Evolutionary conservation across 2,329 filamentous ascomycete genomes (phyloP), one percentile per base, ranked within the genome.

Genomic region (Exophiala calicioides): DNA sequence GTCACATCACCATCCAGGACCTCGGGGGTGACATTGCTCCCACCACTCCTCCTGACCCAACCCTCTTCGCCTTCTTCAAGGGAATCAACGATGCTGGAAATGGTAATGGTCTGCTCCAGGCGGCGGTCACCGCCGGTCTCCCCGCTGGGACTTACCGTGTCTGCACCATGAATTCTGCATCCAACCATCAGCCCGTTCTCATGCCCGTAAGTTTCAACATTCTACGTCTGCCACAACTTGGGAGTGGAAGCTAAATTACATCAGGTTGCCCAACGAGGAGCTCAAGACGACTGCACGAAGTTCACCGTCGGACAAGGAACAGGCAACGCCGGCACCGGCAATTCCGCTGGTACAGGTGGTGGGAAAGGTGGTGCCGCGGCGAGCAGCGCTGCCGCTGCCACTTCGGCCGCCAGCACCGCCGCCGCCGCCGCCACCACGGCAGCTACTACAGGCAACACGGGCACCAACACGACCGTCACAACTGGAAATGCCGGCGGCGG

Each of bases 211-310:
- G 56, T 55, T 5, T 39, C 23, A 12, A 3, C 8, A 6, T 34
- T 24, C 3, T 21, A 26, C 13, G n/a, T 18, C 13, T 18, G n/a
- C 16, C 5, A 3, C 19, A 7, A 13, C 7, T 30, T 27, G 24
- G n/a, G 31, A 33, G 8, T 15, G 6, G n/a, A 39, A 16, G 31
- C 47, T 53, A 40, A 50, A 32, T 15, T 9, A 16, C 10, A 9
- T 12, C 29, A 56, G 53, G 76, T 85, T 42, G 81, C 82, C 44
- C 81, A 84, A 68, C 78, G 82, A 64, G 82, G 82, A 65, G 72
- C 78, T 34, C 81, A 84, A 62, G 82, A 85, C 58, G 81, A 85
- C 62, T 85, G 81, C 62, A 68, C 75, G 39, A 79, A 79, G 59
- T 80, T 84, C 60, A 78, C 73, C 33, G 79, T 81, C 55, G 73